Evolutionary conservation across 108 stramenopile species (phyloP).

Genomic region (Pseudonitzschia multistriata): DNA sequence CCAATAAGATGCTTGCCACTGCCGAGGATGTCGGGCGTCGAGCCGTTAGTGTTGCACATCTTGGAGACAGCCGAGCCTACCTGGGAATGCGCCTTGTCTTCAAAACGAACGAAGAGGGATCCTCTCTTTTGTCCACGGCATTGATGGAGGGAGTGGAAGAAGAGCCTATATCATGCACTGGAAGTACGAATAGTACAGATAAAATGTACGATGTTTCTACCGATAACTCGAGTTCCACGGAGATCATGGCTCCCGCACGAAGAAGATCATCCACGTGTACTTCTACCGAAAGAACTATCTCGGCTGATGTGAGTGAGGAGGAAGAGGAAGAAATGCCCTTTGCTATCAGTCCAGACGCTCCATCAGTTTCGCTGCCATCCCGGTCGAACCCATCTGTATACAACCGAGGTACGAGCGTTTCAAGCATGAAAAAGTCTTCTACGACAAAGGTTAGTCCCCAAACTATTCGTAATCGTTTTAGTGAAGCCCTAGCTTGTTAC

Average conservation of each 20-base stretch:
- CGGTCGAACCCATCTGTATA: conserved; percentile 23
- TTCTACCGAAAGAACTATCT: conserved; percentile 31
- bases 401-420: conserved; percentile 6
- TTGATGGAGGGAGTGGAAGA: conserved; percentile 83
- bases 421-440: conserved; percentile 19
- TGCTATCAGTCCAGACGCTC: conserved; percentile 58
- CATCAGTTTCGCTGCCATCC: conserved; percentile 39
- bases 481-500: conserved; percentile 80
- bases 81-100: conserved; percentile 71
- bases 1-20: conserved; percentile 72
- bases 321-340: conserved; percentile 87
- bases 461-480: conserved; percentile 56
- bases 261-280: conserved; percentile 27
- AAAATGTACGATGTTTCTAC: neutral
- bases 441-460: conserved; percentile 40
- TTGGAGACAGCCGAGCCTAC: conserved; percentile 81
- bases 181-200: neutral
- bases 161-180: conserved; percentile 21
- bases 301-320: conserved; percentile 35
- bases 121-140: conserved; percentile 47
- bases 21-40: conserved; percentile 87
- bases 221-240: conserved; percentile 42
- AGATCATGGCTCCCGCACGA: conserved; percentile 40
- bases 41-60: conserved; percentile 83
- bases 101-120: conserved; percentile 44